Evolutionary conservation across 2,329 filamentous ascomycete species (phyloP).

Genomic region (Phialocephala subalpina): DNA sequence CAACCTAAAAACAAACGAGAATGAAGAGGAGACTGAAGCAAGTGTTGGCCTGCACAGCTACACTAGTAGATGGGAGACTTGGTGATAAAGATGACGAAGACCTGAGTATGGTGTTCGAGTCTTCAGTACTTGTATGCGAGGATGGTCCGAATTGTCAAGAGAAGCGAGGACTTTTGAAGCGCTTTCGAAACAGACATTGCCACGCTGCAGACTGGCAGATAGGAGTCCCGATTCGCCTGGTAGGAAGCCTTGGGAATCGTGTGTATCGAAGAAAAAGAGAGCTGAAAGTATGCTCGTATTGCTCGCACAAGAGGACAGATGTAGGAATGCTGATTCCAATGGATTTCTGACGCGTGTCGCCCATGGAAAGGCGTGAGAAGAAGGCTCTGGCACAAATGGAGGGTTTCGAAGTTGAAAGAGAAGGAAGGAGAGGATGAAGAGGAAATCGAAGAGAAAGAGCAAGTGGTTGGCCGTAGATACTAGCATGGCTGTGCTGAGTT

Average conservation of each 20-base stretch:
- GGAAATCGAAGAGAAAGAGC: neutral
- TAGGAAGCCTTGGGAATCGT: neutral
- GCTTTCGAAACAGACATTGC: neutral
- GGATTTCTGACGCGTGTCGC: neutral
- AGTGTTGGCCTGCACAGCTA: neutral
- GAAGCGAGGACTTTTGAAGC: neutral
- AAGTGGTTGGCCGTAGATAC: conserved; percentile 6
- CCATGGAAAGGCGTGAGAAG: neutral
- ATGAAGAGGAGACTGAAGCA: neutral
- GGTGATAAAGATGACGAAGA: neutral
- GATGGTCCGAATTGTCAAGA: neutral
- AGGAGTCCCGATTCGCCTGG: neutral
- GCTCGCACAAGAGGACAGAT: neutral
- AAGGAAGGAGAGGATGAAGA: neutral
- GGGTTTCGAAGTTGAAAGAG: neutral
- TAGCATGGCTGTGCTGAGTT: neutral
- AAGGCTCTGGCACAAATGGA: no score
- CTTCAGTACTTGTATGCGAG: neutral
- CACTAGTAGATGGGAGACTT: neutral
- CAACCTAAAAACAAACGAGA: neutral
- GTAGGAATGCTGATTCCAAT: neutral
- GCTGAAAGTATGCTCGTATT: neutral
- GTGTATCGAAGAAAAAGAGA: neutral
- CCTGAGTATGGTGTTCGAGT: neutral
- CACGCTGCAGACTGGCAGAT: neutral